A percentile compares a stretch with the other conserved stretches of the same genome.
These are phyloP conservation scores for Lachnellula suecica DNA, from an alignment of 2,329 filamentous ascomycete genomes.

Conservation along the genomic window DNA sequence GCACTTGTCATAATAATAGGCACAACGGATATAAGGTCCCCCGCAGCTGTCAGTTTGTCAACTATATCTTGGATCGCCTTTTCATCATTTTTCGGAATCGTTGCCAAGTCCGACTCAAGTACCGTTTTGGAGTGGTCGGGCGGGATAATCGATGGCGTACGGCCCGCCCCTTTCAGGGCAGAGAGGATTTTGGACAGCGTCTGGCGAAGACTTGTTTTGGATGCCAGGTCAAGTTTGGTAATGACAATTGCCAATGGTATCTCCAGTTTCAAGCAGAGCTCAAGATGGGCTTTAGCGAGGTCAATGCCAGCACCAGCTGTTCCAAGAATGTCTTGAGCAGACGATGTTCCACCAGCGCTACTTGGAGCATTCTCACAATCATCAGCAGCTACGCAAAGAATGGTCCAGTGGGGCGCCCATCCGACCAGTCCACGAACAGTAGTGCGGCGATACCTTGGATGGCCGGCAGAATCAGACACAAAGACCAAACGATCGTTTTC, in stretches of 20 bases:
- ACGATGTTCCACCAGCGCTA: slow-evolving; percentile 40
- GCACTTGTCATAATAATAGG: slow-evolving; percentile 88
- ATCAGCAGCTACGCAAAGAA: slow-evolving; percentile 84
- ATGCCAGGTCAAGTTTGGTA: slow-evolving; percentile 88
- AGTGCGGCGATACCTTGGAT: slow-evolving; percentile 85
- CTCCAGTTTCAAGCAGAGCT: slow-evolving; percentile 78
- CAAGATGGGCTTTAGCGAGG: slow-evolving; percentile 75
- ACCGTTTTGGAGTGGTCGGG: slow-evolving; percentile 50
- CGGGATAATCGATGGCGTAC: slow-evolving; percentile 72
- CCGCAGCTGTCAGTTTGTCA: slow-evolving; percentile 45
- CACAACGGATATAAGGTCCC: slow-evolving; percentile 48
- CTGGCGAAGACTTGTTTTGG: slow-evolving; percentile 65
- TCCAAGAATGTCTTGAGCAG: slow-evolving; percentile 51
- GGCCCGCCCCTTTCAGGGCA: slow-evolving; percentile 71
- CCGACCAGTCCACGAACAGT: slow-evolving; percentile 87
- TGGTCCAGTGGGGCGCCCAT: slow-evolving; percentile 92
- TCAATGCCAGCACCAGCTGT: slow-evolving; percentile 60
- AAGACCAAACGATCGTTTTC: slow-evolving; percentile 77
- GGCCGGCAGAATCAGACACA: slow-evolving; percentile 87
- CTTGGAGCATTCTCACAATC: slow-evolving; percentile 51
- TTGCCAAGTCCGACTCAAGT: slow-evolving; percentile 49
- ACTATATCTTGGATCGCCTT: slow-evolving; percentile 57
- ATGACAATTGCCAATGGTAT: slow-evolving; percentile 79
- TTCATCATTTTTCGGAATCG: slow-evolving; percentile 55
- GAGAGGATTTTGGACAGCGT: slow-evolving; percentile 75